These are phyloP conservation scores for Collybia mongolica DNA, from an alignment of 768 basidiomycete species.

Conservation along the genomic window DNA sequence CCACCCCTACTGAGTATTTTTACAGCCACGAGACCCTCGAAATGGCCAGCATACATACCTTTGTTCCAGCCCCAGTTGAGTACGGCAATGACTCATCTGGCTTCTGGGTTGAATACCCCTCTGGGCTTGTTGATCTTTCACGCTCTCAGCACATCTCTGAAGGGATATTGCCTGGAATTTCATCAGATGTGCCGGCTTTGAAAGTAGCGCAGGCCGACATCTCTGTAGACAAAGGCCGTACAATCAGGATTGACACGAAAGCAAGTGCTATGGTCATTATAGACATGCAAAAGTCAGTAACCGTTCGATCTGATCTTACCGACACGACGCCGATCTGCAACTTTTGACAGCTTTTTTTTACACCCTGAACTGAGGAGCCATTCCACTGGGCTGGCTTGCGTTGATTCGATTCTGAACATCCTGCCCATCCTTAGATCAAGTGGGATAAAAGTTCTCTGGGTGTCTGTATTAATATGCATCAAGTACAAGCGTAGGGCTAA, in stretches of 20 bases:
- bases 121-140: slow-evolving; percentile 61
- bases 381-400: slow-evolving; percentile 54
- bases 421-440: slow-evolving; percentile 46
- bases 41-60: slow-evolving; percentile 38
- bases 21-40: slow-evolving; percentile 34
- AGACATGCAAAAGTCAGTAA: slow-evolving; percentile 71
- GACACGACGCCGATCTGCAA: not conserved
- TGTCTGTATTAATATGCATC: slow-evolving; percentile 49
- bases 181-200: slow-evolving; percentile 22
- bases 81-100: slow-evolving; percentile 48
- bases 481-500: slow-evolving; percentile 33
- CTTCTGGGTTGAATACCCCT: slow-evolving; percentile 73
- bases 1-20: slow-evolving; percentile 6
- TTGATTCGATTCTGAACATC: slow-evolving; percentile 49
- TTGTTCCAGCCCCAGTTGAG: slow-evolving; percentile 41
- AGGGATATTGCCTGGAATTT: slow-evolving; percentile 13
- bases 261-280: slow-evolving; percentile 59
- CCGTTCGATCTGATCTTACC: not conserved
- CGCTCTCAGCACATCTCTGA: slow-evolving; percentile 40
- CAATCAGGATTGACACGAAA: slow-evolving; percentile 47
- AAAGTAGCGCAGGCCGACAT: slow-evolving; percentile 49
- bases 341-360: slow-evolving; percentile 52
- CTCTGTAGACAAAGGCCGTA: slow-evolving; percentile 48
- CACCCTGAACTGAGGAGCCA: slow-evolving; percentile 59
- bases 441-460: slow-evolving; percentile 22